Conservation (phyloP, 164 flowering plant genomes). For the Tetrastigma voinierianum region DNA sequence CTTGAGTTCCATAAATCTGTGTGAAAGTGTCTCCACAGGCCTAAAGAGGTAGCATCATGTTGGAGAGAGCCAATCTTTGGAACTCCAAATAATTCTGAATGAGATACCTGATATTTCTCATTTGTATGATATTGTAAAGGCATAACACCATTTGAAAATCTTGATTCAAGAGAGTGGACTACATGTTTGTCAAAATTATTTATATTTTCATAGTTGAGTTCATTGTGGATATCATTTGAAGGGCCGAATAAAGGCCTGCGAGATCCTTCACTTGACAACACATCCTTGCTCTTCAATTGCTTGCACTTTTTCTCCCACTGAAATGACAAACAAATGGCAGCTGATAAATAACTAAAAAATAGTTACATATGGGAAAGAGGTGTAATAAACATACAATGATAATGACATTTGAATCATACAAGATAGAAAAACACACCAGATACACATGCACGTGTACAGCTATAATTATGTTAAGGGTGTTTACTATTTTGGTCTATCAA, state of each 20-base stretch:
- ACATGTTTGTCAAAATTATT: constrained; percentile 40
- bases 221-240: constrained; percentile 79
- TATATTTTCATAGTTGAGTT: constrained; percentile 38
- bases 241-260: constrained; percentile 25
- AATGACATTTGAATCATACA: too few species aligned
- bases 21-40: constrained; percentile 13
- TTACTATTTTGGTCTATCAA: too few species aligned
- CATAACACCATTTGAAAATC: constrained; percentile 61
- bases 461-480: too few species aligned
- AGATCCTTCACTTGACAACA: constrained; percentile 26
- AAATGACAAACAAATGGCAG: constrained; percentile 17
- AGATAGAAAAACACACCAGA: too few species aligned
- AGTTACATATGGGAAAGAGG: neutral
- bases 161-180: constrained; percentile 32
- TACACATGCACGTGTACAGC: too few species aligned
- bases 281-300: constrained; percentile 35
- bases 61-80: constrained; percentile 21
- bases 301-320: constrained; percentile 79
- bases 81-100: constrained; percentile 35
- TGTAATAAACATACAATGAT: neutral
- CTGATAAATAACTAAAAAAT: neutral
- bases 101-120: constrained; percentile 70
- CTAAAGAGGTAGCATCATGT: constrained; percentile 20
- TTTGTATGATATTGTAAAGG: constrained; percentile 85
- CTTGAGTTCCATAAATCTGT: constrained; percentile 16